Evolutionary conservation across 768 basidiomycete genomes (phyloP), one percentile per base, ranked within the genome.

Genomic region (Candolleomyces efflorescens): DNA sequence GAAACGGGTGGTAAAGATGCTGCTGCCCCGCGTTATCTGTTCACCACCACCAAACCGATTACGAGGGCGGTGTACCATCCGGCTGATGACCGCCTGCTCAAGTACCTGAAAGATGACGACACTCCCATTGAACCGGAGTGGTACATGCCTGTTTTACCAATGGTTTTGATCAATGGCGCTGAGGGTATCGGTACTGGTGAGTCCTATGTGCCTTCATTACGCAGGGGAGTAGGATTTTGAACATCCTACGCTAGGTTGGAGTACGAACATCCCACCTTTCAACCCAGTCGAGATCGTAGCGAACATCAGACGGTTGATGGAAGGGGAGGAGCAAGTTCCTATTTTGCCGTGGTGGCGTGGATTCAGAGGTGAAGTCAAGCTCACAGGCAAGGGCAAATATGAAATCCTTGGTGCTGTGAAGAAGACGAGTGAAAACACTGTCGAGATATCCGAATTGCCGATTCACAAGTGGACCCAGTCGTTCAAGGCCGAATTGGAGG

Each of bases 271-370:
- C 53, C 97, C 97, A 2, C 89, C 87, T 65, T 98, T 86, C 77
- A 98, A 98, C 67, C 97, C 97, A 0, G 72, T 72, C 13, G 96
- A 98, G 55, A 89, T 99, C 55, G 90, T 98, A 13, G 80, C 78
- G 20, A 98, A 98, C 69, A 73, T 99, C 36, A 86, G 90, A 13
- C 80, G 90, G 5, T 74, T 94, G 62, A 95, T 98, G 91, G 78
- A 80, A 2, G 89, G 83, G 43, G 90, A 97, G 73, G 91, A 92
- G 61, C 68, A 87, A 62, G 83, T 86, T 13, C 81, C 86, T 0
- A 98, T 99, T 92, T 76, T 82, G 11, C 97, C 97, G 2, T 99
- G 97, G 97, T 98, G 92, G 90, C 86, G 94, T 53, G 95, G 96
- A 26, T 98, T 95, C 75, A 85, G 87, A 66, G 95, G 95, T 41